These are phyloP conservation scores for Rhodamnia argentea DNA, from an alignment of 345 rosid genomes.

Conservation along the genomic window DNA sequence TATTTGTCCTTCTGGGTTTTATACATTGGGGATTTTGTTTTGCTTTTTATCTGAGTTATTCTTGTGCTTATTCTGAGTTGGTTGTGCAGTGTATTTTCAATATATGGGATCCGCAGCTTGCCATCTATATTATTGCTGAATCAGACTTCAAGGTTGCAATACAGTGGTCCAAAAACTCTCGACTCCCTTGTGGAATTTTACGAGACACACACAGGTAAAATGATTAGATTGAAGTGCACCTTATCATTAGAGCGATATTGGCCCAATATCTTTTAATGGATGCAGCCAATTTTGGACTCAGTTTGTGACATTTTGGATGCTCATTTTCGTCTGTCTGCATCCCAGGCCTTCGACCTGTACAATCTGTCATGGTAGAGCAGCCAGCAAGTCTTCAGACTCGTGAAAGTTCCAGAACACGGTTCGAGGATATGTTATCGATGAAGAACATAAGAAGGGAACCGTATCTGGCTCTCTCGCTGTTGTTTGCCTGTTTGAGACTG, in stretches of 20 bases:
- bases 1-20: background rate
- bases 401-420: constrained; percentile 18
- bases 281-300: background rate
- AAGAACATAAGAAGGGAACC: constrained; percentile 48
- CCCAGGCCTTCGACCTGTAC: constrained; percentile 60
- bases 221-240: background rate
- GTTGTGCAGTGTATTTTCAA: constrained; percentile 59
- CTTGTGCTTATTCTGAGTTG: background rate
- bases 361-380: constrained; percentile 27
- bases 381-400: constrained; percentile 2
- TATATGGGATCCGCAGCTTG: constrained; percentile 78
- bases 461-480: constrained; percentile 34
- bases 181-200: constrained; percentile 55
- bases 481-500: constrained; percentile 46
- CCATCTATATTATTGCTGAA: constrained; percentile 66
- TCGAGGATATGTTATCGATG: constrained; percentile 17
- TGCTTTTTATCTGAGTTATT: background rate
- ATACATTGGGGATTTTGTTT: background rate
- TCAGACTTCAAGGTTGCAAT: constrained; percentile 43
- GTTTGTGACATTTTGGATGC: background rate
- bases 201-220: constrained; percentile 56
- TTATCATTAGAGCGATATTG: background rate
- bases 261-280: background rate
- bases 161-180: constrained; percentile 57
- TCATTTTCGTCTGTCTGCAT: background rate